phyloP scores from a whole-genome alignment of 371 early-diverging fungal genomes.

The Syncephalastrum racemosum region DNA sequence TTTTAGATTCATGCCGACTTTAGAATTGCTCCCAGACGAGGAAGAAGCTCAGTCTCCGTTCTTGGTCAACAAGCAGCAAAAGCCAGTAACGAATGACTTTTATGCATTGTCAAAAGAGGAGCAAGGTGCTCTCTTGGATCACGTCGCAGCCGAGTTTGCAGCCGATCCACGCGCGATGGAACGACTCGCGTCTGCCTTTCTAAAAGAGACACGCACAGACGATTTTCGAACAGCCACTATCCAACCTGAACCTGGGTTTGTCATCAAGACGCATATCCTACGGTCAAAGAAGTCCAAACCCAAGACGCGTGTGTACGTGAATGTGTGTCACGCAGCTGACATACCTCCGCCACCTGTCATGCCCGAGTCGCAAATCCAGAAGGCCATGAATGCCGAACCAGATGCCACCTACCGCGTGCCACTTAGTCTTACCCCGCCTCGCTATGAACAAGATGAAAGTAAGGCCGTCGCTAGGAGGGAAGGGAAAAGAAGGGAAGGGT shows the following conservation, averaged over 20 bases:
- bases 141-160: slow-evolving; percentile 30
- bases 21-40: slow-evolving; percentile 5
- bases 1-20: slow-evolving; percentile 2
- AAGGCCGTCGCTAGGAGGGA: background rate
- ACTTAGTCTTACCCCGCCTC: slow-evolving; percentile 53
- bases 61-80: slow-evolving; percentile 15
- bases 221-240: slow-evolving; percentile 28
- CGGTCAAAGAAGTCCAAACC: slow-evolving; percentile 19
- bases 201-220: slow-evolving; percentile 11
- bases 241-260: slow-evolving; percentile 62
- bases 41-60: slow-evolving; percentile 1
- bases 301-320: slow-evolving; percentile 61
- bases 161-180: slow-evolving; percentile 30
- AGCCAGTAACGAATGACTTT: slow-evolving; percentile 13
- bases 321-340: slow-evolving; percentile 62
- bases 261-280: slow-evolving; percentile 53
- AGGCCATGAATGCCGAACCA: slow-evolving; percentile 62
- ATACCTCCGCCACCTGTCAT: slow-evolving; percentile 61
- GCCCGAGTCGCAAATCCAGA: slow-evolving; percentile 62
- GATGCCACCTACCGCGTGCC: slow-evolving; percentile 67
- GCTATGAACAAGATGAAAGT: slow-evolving; percentile 16
- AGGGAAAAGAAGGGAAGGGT: background rate
- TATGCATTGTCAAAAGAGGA: slow-evolving; percentile 31
- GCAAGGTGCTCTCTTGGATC: slow-evolving; percentile 26
- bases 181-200: slow-evolving; percentile 18